Evolutionary conservation across 2,329 filamentous ascomycete genomes (phyloP).

Genomic region (Seiridium cupressi): DNA sequence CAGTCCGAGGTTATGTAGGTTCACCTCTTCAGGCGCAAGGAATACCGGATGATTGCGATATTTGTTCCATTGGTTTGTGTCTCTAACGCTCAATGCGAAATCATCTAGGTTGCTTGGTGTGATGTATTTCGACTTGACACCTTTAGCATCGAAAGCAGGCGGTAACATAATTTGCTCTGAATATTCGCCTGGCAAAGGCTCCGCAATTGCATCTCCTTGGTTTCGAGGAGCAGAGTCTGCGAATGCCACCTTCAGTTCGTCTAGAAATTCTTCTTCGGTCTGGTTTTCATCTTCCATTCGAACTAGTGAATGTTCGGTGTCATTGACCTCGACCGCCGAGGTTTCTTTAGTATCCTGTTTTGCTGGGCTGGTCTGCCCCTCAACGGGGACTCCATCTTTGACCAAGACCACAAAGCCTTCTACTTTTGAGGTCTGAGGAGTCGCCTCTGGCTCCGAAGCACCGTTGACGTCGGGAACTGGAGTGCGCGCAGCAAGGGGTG

Average conservation of each 20-base stretch:
- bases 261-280: slow-evolving; percentile 17
- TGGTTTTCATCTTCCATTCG: neutral
- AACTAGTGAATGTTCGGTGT: neutral
- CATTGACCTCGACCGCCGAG: neutral
- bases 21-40: slow-evolving; percentile 13
- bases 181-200: slow-evolving; percentile 26
- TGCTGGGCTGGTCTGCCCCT: neutral
- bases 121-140: slow-evolving; percentile 27
- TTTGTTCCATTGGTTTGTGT: slow-evolving; percentile 27
- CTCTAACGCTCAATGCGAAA: slow-evolving; percentile 26
- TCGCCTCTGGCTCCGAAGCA: neutral
- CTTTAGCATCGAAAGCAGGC: slow-evolving; percentile 25
- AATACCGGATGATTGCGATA: slow-evolving; percentile 27
- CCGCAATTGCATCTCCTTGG: slow-evolving; percentile 26
- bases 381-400: neutral
- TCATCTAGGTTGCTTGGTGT: slow-evolving; percentile 27
- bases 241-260: slow-evolving; percentile 25
- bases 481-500: neutral
- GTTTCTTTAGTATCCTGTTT: neutral
- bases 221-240: slow-evolving; percentile 14
- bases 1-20: neutral
- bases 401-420: neutral
- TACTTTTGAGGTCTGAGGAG: neutral
- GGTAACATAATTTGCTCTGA: slow-evolving; percentile 28
- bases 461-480: neutral